Conservation (phyloP, 352 stramenopile genomes). For the Phytopythium sindhum region DNA sequence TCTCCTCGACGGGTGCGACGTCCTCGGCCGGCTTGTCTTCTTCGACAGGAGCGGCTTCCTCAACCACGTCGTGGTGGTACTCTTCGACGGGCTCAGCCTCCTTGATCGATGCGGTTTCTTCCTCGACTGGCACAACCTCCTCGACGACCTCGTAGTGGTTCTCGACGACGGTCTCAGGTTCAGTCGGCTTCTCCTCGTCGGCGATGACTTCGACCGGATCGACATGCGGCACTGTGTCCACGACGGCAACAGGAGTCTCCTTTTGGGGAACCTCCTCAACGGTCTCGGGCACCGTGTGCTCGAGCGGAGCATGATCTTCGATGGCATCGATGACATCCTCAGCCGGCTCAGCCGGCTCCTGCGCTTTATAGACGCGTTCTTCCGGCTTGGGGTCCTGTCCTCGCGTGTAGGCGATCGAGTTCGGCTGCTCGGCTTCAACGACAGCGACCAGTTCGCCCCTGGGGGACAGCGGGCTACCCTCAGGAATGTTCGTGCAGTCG, state of each 20-base stretch:
- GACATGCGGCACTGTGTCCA: too few species aligned
- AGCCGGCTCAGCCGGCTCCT: background rate
- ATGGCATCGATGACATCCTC: background rate
- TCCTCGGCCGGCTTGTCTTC: background rate
- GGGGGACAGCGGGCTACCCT: background rate
- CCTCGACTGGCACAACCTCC: too few species aligned
- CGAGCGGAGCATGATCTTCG: background rate
- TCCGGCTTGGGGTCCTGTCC: background rate
- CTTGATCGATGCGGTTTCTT: background rate
- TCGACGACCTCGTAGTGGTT: background rate
- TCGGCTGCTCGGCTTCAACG: background rate
- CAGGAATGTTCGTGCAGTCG: background rate
- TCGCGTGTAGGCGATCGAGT: background rate
- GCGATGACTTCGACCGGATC: too few species aligned
- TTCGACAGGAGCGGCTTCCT: background rate
- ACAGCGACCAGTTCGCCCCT: constrained; percentile 2
- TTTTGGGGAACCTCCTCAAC: background rate
- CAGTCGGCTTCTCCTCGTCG: background rate
- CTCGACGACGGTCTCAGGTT: background rate
- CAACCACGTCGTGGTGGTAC: background rate
- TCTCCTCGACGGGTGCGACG: background rate
- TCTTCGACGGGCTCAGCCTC: background rate
- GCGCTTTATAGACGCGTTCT: background rate
- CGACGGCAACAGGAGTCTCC: background rate
- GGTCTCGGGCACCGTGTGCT: background rate